A percentile compares a stretch with the other conserved stretches of the same genome.
phyloP scores from a whole-genome alignment of 768 basidiomycete species.

The Suillus decipiens region DNA sequence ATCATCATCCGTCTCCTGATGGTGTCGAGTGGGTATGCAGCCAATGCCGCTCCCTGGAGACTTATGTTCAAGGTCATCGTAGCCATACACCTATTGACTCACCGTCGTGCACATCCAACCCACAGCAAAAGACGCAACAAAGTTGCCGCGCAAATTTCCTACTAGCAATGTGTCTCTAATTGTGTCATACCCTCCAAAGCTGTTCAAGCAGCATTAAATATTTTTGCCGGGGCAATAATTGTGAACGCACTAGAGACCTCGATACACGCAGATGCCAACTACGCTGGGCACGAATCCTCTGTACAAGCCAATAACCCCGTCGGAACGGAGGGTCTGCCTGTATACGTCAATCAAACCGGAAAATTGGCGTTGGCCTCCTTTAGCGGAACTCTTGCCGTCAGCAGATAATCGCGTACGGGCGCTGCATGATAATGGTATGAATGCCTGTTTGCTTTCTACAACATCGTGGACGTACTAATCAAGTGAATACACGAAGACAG shows the following conservation, averaged over 20 bases:
- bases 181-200: constrained; percentile 47
- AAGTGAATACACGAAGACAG: constrained; percentile 47
- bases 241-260: constrained; percentile 43
- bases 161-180: constrained; percentile 40
- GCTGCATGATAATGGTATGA: constrained; percentile 17
- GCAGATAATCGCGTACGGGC: constrained; percentile 45
- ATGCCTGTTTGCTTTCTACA: background rate
- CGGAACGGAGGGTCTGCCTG: constrained; percentile 41
- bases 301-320: constrained; percentile 43
- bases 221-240: background rate
- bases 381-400: constrained; percentile 37
- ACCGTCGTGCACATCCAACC: constrained; percentile 46
- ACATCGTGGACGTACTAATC: constrained; percentile 36
- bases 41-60: constrained; percentile 36
- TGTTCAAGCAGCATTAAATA: constrained; percentile 15
- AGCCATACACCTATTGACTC: constrained; percentile 2
- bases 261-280: constrained; percentile 43
- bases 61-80: background rate
- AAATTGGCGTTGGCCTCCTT: constrained; percentile 44
- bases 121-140: constrained; percentile 41
- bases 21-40: constrained; percentile 47
- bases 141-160: constrained; percentile 40
- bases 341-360: constrained; percentile 44
- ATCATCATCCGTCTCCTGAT: constrained; percentile 51
- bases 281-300: constrained; percentile 45